Evolutionary conservation across 2,329 filamentous ascomycete species (phyloP), one percentile per base, ranked within the genome.

Genomic region (Atkinsonella texensis): DNA sequence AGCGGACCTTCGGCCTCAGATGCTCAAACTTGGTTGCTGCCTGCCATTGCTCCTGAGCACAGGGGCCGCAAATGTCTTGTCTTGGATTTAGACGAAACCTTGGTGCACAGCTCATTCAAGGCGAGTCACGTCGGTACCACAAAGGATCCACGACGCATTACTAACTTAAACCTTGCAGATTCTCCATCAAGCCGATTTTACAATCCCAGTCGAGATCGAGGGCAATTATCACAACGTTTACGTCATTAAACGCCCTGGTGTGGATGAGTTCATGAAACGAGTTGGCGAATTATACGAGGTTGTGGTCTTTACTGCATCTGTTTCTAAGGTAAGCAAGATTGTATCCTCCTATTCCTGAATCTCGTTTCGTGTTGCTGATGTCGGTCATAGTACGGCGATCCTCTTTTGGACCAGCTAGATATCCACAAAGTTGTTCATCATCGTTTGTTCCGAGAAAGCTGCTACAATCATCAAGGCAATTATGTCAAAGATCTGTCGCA

Each of bases 141-240:
- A 10, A 55, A 8, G 46, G 18, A 18, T 33, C 15, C 12, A 20
- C 18, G n/a, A 20, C 33, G 17, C 13, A 15, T 48, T 31, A 42
- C 55, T 57, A 9, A 43, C 58, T 48, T 13, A 35, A 28, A 9
- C 53, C 11, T 20, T 53, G 55, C 23, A 97, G 90, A 93, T 97
- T 59, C 77, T 98, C 45, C 90, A 97, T 63, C 91, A 97, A 74
- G 93, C 93, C 53, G 93, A 98, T 69, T 97, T 98, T 65, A 98
- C 93, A 6, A 97, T 98, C 65, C 93, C 93, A 0, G 93, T 98
- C 32, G 93, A 98, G 64, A 98, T 98, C 57, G 93, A 98, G 73
- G 93, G 93, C 52, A 94, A 95, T 68, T 97, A 94, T 65, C 93
- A 98, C 71, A 98, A 98, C 63, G 94, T 98, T 51, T 98, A 98